Evolutionary conservation across 2,329 filamentous ascomycete genomes (phyloP), one percentile per base, ranked within the genome.

Genomic region (Aureobasidium uvarum): DNA sequence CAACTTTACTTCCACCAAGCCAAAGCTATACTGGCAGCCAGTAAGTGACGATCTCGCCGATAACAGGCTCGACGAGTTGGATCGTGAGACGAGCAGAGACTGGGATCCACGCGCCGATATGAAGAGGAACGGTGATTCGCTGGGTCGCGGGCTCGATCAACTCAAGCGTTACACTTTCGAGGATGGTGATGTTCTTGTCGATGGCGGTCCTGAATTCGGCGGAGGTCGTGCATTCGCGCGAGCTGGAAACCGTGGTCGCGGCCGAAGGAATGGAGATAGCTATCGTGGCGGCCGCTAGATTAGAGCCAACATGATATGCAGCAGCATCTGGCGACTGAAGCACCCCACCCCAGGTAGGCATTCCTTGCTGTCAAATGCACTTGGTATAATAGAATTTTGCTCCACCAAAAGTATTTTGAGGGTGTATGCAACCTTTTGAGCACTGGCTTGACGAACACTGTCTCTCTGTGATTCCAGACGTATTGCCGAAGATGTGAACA

Each of bases 1-100:
- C 74, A 74, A 77, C 51, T 85, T 80, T 20, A 89, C 87, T 0
- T 79, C 78, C 1, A 76, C 85, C 0, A 88, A 88, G 71, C 87
- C 87, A 0, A 84, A 85, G 68, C 76, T 90, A 16, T 89, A 89
- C 75, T 89, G 81, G 75, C 79, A 84, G 50, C 86, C 89, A 1
- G 90, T 92, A 0, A 75, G 85, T 0, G 82, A 86, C 6, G 84
- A 87, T 0, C 78, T 92, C 6, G 89, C 85, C 0, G 81, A 84
- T 18, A 82, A 83, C 52, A 86, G 94, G 14, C 78, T 92, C 5
- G 85, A 88, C 65, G 81, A 81, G 59, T 79, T 90, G 18, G 80
- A 83, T 18, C 72, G 76, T 5, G 74, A 75, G 60, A 81, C 79
- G 14, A 77, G 74, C 64, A 70, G 75, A 18, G 75, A 79, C 52